Conservation (phyloP, 495 filamentous ascomycete genomes). For the Aspergillus mulundensis region DNA sequence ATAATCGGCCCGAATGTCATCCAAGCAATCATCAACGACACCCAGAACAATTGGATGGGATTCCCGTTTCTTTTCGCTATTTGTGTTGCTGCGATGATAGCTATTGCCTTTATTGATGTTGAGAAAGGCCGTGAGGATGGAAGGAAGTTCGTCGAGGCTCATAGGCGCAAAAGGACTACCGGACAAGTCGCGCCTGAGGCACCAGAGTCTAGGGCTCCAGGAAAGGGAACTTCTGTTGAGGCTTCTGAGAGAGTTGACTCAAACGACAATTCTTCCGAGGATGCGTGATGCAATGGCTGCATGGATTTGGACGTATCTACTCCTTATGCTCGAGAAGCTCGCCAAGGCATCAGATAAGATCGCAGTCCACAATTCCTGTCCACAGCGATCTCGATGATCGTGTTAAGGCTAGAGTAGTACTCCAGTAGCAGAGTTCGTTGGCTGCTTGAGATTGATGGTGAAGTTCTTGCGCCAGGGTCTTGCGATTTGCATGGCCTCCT, state of each 20-base stretch:
- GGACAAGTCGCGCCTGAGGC: background rate
- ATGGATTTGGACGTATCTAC: too few species aligned
- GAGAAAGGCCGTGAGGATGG: slow-evolving; percentile 46
- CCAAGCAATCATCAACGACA: slow-evolving; percentile 47
- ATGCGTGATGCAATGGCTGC: background rate
- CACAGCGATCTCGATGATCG: background rate
- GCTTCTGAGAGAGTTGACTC: background rate
- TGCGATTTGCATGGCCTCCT: background rate
- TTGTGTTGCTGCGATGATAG: slow-evolving; percentile 38
- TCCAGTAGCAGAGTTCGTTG: background rate
- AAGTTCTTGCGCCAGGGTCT: background rate
- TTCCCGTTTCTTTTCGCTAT: slow-evolving; percentile 48
- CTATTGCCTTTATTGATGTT: slow-evolving; percentile 41
- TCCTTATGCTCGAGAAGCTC: too few species aligned
- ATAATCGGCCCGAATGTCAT: slow-evolving; percentile 50
- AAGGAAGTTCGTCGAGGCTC: slow-evolving; percentile 35
- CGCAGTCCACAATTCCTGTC: background rate
- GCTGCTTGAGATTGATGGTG: background rate
- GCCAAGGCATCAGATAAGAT: slow-evolving; percentile 17
- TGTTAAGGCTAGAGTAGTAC: background rate
- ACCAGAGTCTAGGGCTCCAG: background rate
- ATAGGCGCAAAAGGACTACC: slow-evolving; percentile 13
- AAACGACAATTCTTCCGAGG: background rate
- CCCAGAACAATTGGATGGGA: slow-evolving; percentile 49
- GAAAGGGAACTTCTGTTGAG: background rate